These are phyloP conservation scores for Schwanniomyces vanrijiae DNA, from an alignment of 805 yeast species.

Conservation along the genomic window DNA sequence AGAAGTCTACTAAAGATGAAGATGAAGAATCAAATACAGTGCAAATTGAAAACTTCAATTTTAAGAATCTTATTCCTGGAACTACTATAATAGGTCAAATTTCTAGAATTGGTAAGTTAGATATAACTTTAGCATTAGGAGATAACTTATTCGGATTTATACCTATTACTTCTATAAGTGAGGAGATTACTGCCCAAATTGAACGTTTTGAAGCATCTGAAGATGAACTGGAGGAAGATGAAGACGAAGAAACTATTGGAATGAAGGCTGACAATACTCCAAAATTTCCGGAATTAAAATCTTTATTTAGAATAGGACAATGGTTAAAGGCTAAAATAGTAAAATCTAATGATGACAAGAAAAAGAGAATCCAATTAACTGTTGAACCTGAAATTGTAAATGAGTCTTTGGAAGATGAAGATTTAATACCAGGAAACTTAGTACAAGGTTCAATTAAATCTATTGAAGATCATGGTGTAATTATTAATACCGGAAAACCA, in stretches of 20 bases:
- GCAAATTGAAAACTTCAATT: constrained; percentile 61
- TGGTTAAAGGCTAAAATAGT: constrained; percentile 84
- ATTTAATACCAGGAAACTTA: constrained; percentile 57
- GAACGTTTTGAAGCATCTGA: constrained; percentile 53
- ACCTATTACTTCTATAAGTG: constrained; percentile 71
- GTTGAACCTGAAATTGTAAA: constrained; percentile 78
- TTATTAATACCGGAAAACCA: constrained; percentile 65
- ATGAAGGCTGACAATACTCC: constrained; percentile 20
- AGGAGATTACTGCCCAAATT: constrained; percentile 54
- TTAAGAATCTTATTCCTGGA: constrained; percentile 68
- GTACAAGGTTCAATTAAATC: constrained; percentile 78
- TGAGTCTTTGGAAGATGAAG: constrained; percentile 58
- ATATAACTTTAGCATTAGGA: constrained; percentile 69
- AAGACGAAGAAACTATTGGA: constrained; percentile 19
- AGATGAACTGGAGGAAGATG: constrained; percentile 27
- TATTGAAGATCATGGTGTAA: constrained; percentile 89
- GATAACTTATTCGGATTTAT: constrained; percentile 80
- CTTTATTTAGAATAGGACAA: constrained; percentile 69
- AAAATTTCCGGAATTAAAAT: constrained; percentile 56
- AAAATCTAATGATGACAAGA: constrained; percentile 47
- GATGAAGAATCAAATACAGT: constrained; percentile 34
- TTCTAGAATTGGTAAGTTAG: constrained; percentile 56
- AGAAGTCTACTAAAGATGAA: constrained; percentile 14
- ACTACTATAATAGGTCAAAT: constrained; percentile 78
- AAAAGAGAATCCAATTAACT: constrained; percentile 67